A percentile compares a stretch with the other conserved stretches of the same genome.
phyloP scores from a whole-genome alignment of 768 basidiomycete species.

The Pleurotus tuoliensis region DNA sequence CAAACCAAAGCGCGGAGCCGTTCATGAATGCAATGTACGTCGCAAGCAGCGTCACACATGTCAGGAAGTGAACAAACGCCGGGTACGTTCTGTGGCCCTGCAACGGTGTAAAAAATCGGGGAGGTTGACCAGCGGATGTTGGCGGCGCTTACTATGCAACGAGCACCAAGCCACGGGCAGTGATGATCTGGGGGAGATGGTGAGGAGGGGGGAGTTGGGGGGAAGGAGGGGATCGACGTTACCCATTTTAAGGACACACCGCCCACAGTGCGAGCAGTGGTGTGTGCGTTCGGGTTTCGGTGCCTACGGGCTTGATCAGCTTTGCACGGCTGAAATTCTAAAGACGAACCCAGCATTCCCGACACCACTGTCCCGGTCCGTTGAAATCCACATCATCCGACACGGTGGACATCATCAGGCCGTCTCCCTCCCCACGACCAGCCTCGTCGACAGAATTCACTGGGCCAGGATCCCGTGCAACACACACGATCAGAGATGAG shows the following conservation, averaged over 20 bases:
- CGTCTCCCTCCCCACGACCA: slow-evolving; percentile 50
- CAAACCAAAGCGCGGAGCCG: slow-evolving; percentile 52
- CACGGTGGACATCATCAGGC: slow-evolving; percentile 39
- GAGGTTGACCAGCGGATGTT: too few species aligned
- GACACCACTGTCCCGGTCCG: slow-evolving; percentile 66
- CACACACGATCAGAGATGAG: slow-evolving; percentile 68
- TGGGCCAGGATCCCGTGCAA: slow-evolving; percentile 73
- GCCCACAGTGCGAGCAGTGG: slow-evolving; percentile 70
- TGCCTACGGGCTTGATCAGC: slow-evolving; percentile 27
- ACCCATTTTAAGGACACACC: slow-evolving; percentile 88
- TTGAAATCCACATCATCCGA: slow-evolving; percentile 42
- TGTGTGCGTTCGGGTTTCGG: slow-evolving; percentile 80
- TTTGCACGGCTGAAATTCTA: background rate
- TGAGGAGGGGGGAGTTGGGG: slow-evolving; percentile 11
- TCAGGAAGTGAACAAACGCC: slow-evolving; percentile 77
- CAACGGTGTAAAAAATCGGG: background rate
- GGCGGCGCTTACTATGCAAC: slow-evolving; percentile 54
- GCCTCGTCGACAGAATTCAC: slow-evolving; percentile 38
- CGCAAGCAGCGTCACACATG: slow-evolving; percentile 58
- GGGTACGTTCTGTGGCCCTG: slow-evolving; percentile 85
- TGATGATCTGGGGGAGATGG: slow-evolving; percentile 61
- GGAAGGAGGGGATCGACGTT: slow-evolving; percentile 17
- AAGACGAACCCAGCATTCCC: slow-evolving; percentile 61
- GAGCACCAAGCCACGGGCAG: slow-evolving; percentile 78
- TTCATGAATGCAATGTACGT: slow-evolving; percentile 56